Base-by-base conservation (phyloP, 306 rosid species). In the Quercus parvula region DNA sequence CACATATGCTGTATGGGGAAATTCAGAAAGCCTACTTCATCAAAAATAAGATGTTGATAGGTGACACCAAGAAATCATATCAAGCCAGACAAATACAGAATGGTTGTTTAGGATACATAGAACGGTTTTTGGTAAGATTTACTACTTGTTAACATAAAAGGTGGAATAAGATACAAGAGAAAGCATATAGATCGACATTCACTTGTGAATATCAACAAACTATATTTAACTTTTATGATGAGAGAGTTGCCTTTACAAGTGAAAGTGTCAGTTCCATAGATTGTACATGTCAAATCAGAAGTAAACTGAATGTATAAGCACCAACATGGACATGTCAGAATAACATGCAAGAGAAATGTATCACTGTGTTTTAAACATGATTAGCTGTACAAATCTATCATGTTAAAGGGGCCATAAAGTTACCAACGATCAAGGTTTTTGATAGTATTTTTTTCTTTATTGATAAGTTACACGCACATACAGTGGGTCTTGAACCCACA, bases 1-100 rank as follows among this genome's bases (percentile, higher is more conserved):
- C 82, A 86, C 66, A 75, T 68, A 49, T 54, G 73, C 71, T 66
- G 57, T 79, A 72, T 6, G 55, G 17, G 2, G 31, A 75, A 67
- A 46, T 67, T 67, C 20, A 71, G 44, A 76, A 38, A 76, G 46
- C 70, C 78, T 72, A 72, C 82, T 71, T 27, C 46, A 14, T 51
- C 10, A 12, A 35, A 9, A 33, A 24, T 30, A 35, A 18, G 9
- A 33, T 3, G 72, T n/a, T 33, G 2, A n/a, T 4, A 33, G 25
- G 17, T 71, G 51, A 73, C 52, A 78, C 57, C 69, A 46, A 24
- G 73, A 67, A 70, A 64, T 58, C 71, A 83, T 74, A 46, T 35
- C 78, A 62, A 79, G 83, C 58, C 41, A 33, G 30, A 63, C 10
- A 3, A 71, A 41, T 75, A 51, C 52, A 64, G 31, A 54, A 59